Base-by-base conservation (phyloP, 306 rosid species). In the Abrus pulchellus region DNA sequence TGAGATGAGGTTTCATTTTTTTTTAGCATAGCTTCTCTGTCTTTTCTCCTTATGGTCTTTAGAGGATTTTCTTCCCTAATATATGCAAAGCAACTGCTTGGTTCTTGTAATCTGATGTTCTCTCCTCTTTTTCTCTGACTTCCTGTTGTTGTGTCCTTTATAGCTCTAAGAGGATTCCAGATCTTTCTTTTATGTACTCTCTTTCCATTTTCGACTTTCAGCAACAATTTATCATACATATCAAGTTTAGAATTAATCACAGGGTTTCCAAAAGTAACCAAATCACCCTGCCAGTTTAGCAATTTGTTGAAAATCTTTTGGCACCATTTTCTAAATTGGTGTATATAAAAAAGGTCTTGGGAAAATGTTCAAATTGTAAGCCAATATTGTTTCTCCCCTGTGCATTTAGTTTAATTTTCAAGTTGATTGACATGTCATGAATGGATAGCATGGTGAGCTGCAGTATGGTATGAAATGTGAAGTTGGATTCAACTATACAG, bases 401-500 rank as follows among this genome's bases (percentile, higher is more conserved):
- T 69, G 12, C 28, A 13, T 83, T 44, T 44, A 44, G 69, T 76
- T 52, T 1, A 75, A 45, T 33, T 20, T 20, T 56, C 66, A 36
- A 36, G 49, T 75, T 75, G 80, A 63, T 50, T 12, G 28, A 55
- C 64, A 54, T 85, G 63, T 50, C 85, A 54, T 55, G n/a, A 68
- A 52, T 38, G 40, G 81, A 77, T 75, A 78, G 72, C 52, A 62
- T 73, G 50, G 43, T 38, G 67, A 20, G 56, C 60, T 77, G 64
- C 66, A 28, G 5, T 53, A 40, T 44, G 71, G 14, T 76, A 59
- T 73, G 70, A 83, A 66, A n/a, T 79, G 36, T 72, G 74, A 68
- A 67, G 64, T 81, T 71, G 82, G 66, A 66, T 64, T 82, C 83
- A 41, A 74, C 72, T 81, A 38, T 85, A 89, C 94, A 94, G 99